A percentile compares a stretch with the other conserved stretches of the same genome.
These are phyloP conservation scores for Mycena albidolilacea DNA, from an alignment of 768 basidiomycete species.

Conservation along the genomic window DNA sequence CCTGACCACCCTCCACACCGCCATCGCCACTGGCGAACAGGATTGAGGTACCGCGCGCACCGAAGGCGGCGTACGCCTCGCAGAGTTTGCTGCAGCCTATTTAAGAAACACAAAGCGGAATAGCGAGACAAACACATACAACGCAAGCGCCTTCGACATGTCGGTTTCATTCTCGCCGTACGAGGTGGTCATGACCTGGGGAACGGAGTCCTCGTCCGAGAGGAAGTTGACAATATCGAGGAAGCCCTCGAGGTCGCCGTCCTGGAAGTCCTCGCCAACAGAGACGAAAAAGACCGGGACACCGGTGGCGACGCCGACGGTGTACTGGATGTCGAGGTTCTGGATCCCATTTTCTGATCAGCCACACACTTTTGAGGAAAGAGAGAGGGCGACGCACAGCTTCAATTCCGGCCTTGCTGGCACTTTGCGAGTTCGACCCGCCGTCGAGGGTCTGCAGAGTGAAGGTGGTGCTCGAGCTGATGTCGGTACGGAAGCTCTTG, in stretches of 20 bases:
- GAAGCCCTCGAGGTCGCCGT: constrained; percentile 10
- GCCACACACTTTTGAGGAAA: no score
- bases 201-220: neutral
- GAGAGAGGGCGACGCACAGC: constrained; percentile 16
- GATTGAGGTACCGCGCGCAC: constrained; percentile 58
- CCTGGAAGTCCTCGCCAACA: constrained; percentile 31
- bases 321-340: constrained; percentile 42
- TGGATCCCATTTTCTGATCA: neutral
- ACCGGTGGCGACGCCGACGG: constrained; percentile 41
- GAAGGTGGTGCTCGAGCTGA: constrained; percentile 38
- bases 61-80: constrained; percentile 57
- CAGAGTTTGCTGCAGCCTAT: constrained; percentile 25
- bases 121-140: neutral
- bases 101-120: neutral
- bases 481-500: constrained; percentile 35
- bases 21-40: constrained; percentile 63
- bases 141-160: constrained; percentile 46
- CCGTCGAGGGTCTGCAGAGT: constrained; percentile 27
- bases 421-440: constrained; percentile 34
- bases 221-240: constrained; percentile 15
- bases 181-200: constrained; percentile 8
- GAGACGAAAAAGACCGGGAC: constrained; percentile 43
- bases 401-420: constrained; percentile 35
- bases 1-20: constrained; percentile 51
- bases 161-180: constrained; percentile 16